phyloP scores from a whole-genome alignment of 352 stramenopile genomes.

The Globisporangium orthogonon region DNA sequence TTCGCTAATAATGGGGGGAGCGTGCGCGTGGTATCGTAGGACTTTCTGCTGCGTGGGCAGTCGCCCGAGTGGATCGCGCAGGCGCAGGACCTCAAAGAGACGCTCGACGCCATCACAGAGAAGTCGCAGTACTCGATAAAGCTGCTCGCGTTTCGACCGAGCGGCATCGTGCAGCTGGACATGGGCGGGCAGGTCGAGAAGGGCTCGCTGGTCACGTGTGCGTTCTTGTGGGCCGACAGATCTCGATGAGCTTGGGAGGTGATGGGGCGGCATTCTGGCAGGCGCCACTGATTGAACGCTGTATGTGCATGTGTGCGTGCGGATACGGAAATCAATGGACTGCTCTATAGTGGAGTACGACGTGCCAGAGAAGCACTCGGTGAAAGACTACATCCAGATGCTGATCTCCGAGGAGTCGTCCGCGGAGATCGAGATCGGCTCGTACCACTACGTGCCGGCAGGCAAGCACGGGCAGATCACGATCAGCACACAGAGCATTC shows the following conservation, averaged over 20 bases:
- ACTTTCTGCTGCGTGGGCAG: constrained; percentile 64
- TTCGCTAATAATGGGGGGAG: neutral
- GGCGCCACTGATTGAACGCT: neutral
- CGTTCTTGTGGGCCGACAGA: constrained; percentile 7
- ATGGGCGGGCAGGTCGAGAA: constrained; percentile 83
- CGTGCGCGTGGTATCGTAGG: constrained; percentile 13
- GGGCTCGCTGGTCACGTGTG: constrained; percentile 75
- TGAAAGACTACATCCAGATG: constrained; percentile 85
- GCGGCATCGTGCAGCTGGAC: constrained; percentile 77
- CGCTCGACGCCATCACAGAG: constrained; percentile 58
- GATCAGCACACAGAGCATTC: constrained; percentile 70
- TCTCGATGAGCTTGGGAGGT: no score
- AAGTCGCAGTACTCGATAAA: constrained; percentile 65
- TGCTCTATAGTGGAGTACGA: constrained; percentile 62
- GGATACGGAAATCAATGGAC: neutral
- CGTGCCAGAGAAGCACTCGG: constrained; percentile 71
- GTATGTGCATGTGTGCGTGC: neutral
- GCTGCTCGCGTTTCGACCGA: constrained; percentile 71
- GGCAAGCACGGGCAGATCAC: constrained; percentile 65
- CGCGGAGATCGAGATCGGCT: constrained; percentile 64
- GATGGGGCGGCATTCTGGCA: no score
- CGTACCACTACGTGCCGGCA: constrained; percentile 65
- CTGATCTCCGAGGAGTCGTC: constrained; percentile 71
- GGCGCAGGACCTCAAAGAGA: constrained; percentile 67
- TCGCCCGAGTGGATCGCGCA: constrained; percentile 62